Conservation (phyloP, 805 yeast species). For the Ascoidea asiatica region DNA sequence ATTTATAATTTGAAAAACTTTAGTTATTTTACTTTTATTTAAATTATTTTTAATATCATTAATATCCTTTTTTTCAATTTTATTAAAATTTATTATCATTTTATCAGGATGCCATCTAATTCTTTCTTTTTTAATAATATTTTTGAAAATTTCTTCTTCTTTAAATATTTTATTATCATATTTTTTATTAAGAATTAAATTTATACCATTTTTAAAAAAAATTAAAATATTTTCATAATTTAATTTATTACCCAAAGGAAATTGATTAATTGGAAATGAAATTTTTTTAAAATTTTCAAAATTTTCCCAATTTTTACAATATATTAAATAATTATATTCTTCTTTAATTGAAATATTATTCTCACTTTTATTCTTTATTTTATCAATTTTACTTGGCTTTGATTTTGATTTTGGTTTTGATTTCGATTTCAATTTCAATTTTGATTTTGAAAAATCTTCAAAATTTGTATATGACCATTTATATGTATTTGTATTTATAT, state of each 20-base stretch:
- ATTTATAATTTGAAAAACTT: slow-evolving; percentile 7
- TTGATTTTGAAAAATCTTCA: slow-evolving; percentile 8
- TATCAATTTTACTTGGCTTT: slow-evolving; percentile 1
- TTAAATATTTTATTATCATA: slow-evolving; percentile 10
- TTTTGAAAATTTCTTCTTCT: slow-evolving; percentile 3
- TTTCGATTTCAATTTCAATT: slow-evolving; percentile 4
- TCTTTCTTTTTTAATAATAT: slow-evolving; percentile 26
- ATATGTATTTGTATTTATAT: background rate
- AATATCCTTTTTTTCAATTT: slow-evolving; percentile 11
- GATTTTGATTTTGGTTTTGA: slow-evolving; percentile 1
- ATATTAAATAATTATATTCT: slow-evolving; percentile 12
- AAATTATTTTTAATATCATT: slow-evolving; percentile 1
- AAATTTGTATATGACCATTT: slow-evolving; percentile 5
- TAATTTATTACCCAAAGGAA: slow-evolving; percentile 18
- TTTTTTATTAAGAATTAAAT: slow-evolving; percentile 16
- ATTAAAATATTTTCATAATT: slow-evolving; percentile 1
- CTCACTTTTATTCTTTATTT: slow-evolving; percentile 7
- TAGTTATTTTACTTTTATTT: slow-evolving; percentile 3
- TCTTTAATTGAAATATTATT: slow-evolving; percentile 12
- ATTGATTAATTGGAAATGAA: slow-evolving; percentile 23
- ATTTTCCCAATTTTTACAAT: slow-evolving; percentile 15
- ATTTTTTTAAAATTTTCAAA: slow-evolving; percentile 10
- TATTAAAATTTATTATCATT: too few relatives aligned
- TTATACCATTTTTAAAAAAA: slow-evolving; percentile 7
- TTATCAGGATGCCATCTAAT: slow-evolving; percentile 51